Evolutionary conservation across 768 basidiomycete genomes (phyloP), one percentile per base, ranked within the genome.

Genomic region (Kwoniella pini): DNA sequence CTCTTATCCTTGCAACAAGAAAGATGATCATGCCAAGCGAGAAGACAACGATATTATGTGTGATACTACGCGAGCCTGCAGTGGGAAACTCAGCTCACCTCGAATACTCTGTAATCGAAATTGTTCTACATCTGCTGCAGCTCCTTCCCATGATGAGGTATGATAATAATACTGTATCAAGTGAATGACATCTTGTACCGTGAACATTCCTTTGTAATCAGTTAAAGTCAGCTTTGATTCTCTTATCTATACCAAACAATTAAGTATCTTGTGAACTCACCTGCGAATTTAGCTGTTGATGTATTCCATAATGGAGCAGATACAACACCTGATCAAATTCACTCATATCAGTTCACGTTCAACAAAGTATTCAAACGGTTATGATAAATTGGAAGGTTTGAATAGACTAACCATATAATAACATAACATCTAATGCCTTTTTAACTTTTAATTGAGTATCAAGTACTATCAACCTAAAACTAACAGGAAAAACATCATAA

Each of bases 241-340:
- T 4, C 11, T 9, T 24, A 26, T 45, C 43, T 27, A 13, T 28
- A 24, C 7, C n/a, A n/a, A n/a, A n/a, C 22, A 38, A 21, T n/a
- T 36, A 39, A 39, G 33, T 24, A 50, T 38, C 19, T 19, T 38
- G 12, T 27, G 51, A 24, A 59, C 76, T 54, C 36, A 76, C 78
- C 78, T 9, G 91, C 91, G 72, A 99, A 99, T 40, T 83, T 85
- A 4, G 91, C 94, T 62, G 85, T 86, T 65, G 92, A 90, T 78
- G 92, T 95, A 81, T 97, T 95, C 91, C 95, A 99, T 24, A 99
- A 82, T 12, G 96, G 95, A 0, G 96, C 96, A 4, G 96, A 98
- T 21, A 98, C 94, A 61, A 98, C 94, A 63, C 93, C 95, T 96
- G 76, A 46, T 17, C 38, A 28, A 28, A 39, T 26, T 9, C 22